These are phyloP conservation scores for Didymosphaeria variabile DNA, from an alignment of 2,329 filamentous ascomycete species.

Conservation along the genomic window DNA sequence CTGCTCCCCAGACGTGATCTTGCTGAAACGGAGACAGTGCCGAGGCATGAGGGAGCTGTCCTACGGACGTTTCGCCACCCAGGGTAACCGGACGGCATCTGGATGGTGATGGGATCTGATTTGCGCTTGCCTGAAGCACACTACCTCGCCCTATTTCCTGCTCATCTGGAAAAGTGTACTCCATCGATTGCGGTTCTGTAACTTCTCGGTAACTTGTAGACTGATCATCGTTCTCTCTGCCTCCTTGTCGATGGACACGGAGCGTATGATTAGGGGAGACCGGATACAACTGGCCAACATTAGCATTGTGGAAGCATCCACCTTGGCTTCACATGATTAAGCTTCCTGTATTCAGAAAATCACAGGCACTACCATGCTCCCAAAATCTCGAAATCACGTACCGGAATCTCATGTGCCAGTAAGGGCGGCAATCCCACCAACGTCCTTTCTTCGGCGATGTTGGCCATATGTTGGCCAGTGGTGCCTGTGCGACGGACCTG, in stretches of 20 bases:
- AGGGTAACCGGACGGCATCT: not conserved
- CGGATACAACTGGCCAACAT: not conserved
- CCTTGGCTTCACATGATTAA: too few relatives aligned
- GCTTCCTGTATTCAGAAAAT: too few relatives aligned
- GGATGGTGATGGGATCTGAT: not conserved
- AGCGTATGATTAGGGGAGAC: not conserved
- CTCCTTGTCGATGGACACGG: not conserved
- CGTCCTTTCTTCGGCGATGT: slow-evolving; percentile 18
- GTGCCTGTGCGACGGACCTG: slow-evolving; percentile 5
- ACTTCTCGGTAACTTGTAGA: not conserved
- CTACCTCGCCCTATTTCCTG: not conserved
- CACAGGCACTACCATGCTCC: not conserved
- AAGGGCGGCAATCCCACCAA: slow-evolving; percentile 11
- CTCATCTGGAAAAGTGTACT: too few relatives aligned
- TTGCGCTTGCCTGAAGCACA: not conserved
- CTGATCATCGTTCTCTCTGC: not conserved
- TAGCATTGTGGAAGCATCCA: not conserved
- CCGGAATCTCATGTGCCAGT: not conserved
- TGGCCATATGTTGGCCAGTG: slow-evolving; percentile 20
- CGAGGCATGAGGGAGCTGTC: not conserved
- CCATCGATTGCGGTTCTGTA: too few relatives aligned
- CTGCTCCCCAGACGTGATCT: not conserved
- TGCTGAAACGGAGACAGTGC: not conserved
- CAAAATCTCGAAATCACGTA: not conserved
- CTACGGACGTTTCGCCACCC: not conserved